phyloP scores from a whole-genome alignment of 2,329 filamentous ascomycete species.

The Calonectria fujianensis region DNA sequence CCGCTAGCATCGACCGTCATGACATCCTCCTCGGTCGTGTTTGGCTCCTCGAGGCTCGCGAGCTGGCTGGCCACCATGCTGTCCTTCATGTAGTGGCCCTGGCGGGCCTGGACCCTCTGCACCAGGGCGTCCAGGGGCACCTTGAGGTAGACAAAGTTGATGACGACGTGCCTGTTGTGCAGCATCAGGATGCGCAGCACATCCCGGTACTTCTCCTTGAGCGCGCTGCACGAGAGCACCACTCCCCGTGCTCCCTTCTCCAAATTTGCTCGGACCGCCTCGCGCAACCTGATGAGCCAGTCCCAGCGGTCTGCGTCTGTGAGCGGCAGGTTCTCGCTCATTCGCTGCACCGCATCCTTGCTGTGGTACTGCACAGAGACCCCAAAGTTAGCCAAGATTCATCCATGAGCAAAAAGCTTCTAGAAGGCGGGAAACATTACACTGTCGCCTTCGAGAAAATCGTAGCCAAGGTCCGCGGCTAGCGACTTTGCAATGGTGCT shows the following conservation, averaged over 20 bases:
- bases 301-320: conserved; percentile 31
- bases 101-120: conserved; percentile 1
- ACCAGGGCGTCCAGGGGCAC: conserved; percentile 20
- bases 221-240: conserved; percentile 27
- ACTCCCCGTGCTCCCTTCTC: conserved; percentile 25
- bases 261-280: conserved; percentile 25
- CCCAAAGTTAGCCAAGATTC: not conserved
- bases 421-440: not conserved
- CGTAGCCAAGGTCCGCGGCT: conserved; percentile 14
- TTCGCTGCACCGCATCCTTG: conserved; percentile 4
- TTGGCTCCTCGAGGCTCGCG: conserved; percentile 23
- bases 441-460: conserved; percentile 18
- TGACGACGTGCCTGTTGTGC: conserved; percentile 18
- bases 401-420: not conserved
- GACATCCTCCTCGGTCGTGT: conserved; percentile 14
- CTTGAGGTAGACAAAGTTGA: conserved; percentile 34
- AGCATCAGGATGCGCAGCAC: conserved; percentile 30
- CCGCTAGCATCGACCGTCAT: conserved; percentile 19
- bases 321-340: conserved; percentile 20
- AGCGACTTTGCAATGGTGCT: conserved; percentile 22
- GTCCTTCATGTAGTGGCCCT: conserved; percentile 34
- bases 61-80: conserved; percentile 31
- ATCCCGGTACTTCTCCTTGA: conserved; percentile 31
- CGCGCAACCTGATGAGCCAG: conserved; percentile 30
- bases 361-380: not conserved